Evolutionary conservation across 805 yeast species (phyloP), one percentile per base, ranked within the genome.

Genomic region (Starmera amethionina): DNA sequence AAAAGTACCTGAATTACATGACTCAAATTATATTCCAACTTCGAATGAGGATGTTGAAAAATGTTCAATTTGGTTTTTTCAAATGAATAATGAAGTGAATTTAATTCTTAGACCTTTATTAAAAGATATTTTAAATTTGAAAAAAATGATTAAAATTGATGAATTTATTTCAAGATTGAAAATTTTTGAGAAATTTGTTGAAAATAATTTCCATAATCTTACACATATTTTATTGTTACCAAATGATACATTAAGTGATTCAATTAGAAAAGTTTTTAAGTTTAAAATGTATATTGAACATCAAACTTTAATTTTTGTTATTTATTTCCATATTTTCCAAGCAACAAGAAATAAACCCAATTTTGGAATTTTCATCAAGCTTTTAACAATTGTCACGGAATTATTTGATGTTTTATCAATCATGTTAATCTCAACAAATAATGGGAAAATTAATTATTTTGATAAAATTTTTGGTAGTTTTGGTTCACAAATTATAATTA

Each of bases 1-100:
- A 0, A 55, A 62, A 45, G 43, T 68, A 1, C 85, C 86, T 0
- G 60, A 47, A 22, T 60, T 62, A 38, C 50, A 56, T 12, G 60
- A 62, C 13, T 48, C 46, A 13, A 43, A 38, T 12, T 57, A 60
- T 31, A 63, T 67, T 12, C 70, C 68, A 41, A 51, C 61, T 28
- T 43, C 40, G 0, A 66, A 75, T 45, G 45, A 53, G 12, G 60
- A 51, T 1, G 43, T 77, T 31, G 81, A 77, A 45, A 59, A 58
- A 29, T 58, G 59, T 36, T 62, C 68, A 1, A 57, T 69, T 4
- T 55, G 58, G 7, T 51, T 60, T 13, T 56, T 65, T 16, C 50
- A 51, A 19, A 47, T 46, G 4, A 58, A 63, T 30, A 50, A 47
- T 43, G 55, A 62, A 33, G 49, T 64, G 15, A 59, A 69, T 30